Conservation (phyloP, 2,329 filamentous ascomycete species). For the Aspergillus sp. region DNA sequence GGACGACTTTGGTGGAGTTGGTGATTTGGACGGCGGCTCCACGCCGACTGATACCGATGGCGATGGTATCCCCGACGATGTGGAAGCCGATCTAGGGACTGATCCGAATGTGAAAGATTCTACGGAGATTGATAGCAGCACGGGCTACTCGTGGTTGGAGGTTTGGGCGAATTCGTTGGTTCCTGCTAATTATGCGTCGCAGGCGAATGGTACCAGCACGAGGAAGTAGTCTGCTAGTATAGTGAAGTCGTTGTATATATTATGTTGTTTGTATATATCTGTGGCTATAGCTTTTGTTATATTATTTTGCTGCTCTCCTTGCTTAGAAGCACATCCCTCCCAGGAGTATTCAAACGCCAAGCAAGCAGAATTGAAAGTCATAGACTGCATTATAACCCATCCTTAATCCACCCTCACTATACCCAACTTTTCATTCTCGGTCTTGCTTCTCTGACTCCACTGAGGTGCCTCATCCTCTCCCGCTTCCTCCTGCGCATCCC, state of each 20-base stretch:
- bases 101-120: slow-evolving; percentile 17
- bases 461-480: slow-evolving; percentile 61
- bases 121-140: slow-evolving; percentile 13
- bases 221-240: too few relatives aligned
- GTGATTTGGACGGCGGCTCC: slow-evolving; percentile 13
- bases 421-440: slow-evolving; percentile 57
- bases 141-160: slow-evolving; percentile 17
- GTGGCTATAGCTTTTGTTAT: neutral
- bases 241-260: neutral
- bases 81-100: slow-evolving; percentile 14
- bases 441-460: slow-evolving; percentile 59
- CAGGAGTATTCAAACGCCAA: too few relatives aligned
- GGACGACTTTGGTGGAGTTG: slow-evolving; percentile 14
- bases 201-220: neutral
- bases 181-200: neutral
- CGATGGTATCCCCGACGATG: slow-evolving; percentile 19
- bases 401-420: slow-evolving; percentile 45
- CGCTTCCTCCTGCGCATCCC: slow-evolving; percentile 61
- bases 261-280: neutral
- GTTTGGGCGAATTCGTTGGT: slow-evolving; percentile 20
- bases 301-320: too few relatives aligned
- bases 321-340: too few relatives aligned
- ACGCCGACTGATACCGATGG: slow-evolving; percentile 14
- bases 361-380: too few relatives aligned
- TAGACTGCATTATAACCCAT: neutral